A percentile compares a stretch with the other conserved stretches of the same genome.
phyloP scores from a whole-genome alignment of 768 basidiomycete genomes.

The Myochromella boudieri region DNA sequence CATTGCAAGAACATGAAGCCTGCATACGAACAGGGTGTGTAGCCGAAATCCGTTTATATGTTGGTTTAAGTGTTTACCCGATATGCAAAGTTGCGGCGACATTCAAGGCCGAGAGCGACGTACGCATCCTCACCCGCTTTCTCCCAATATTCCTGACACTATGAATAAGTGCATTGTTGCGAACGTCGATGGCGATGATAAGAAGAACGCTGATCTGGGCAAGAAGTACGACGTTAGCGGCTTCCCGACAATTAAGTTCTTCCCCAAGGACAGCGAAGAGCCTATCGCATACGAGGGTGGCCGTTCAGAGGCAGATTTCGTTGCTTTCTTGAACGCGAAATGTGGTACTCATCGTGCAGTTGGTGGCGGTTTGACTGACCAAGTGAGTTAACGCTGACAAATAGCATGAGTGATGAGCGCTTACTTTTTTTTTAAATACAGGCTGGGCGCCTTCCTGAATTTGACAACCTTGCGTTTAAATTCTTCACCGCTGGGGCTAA shows the following conservation, averaged over 20 bases:
- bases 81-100: constrained; percentile 61
- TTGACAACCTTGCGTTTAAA: constrained; percentile 75
- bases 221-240: constrained; percentile 68
- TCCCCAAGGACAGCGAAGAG: constrained; percentile 67
- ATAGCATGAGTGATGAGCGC: not conserved
- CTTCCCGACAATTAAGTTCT: constrained; percentile 97
- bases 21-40: constrained; percentile 71
- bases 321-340: constrained; percentile 78
- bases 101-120: constrained; percentile 77
- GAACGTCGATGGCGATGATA: constrained; percentile 87
- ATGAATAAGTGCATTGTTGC: constrained; percentile 76
- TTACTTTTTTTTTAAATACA: constrained; percentile 24
- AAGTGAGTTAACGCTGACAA: constrained; percentile 37
- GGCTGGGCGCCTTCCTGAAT: constrained; percentile 79
- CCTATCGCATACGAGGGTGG: constrained; percentile 68
- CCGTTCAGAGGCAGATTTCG: constrained; percentile 74
- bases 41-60: not conserved
- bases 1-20: constrained; percentile 95
- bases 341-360: constrained; percentile 84
- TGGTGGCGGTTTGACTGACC: constrained; percentile 76
- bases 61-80: not conserved
- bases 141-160: not conserved
- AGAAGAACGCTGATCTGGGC: constrained; percentile 72
- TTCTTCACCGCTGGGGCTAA: constrained; percentile 65
- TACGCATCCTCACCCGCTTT: constrained; percentile 30